phyloP scores from a whole-genome alignment of 169 alveolate genomes.

The Ichthyophthirius multifiliis region DNA sequence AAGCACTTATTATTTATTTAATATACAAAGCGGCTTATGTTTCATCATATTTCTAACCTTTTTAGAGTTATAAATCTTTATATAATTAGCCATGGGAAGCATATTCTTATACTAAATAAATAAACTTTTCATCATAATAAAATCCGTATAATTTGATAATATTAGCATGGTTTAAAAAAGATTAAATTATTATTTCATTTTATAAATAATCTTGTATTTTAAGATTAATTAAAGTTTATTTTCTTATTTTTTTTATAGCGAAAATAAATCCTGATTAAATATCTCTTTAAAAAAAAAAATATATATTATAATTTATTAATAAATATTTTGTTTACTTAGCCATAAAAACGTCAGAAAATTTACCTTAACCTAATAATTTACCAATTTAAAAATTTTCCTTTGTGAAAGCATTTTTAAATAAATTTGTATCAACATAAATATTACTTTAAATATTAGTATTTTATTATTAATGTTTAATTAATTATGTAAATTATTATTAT shows the following conservation, averaged over 20 bases:
- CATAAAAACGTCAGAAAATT: too few relatives aligned
- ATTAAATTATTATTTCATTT: conserved; percentile 33
- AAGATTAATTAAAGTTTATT: neutral
- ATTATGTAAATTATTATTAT: too few relatives aligned
- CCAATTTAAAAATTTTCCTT: too few relatives aligned
- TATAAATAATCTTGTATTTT: neutral
- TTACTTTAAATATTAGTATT: too few relatives aligned
- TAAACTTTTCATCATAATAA: conserved; percentile 15
- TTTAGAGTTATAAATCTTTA: conserved; percentile 12
- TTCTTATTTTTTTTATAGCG: neutral
- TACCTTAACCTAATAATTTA: too few relatives aligned
- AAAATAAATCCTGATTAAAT: neutral
- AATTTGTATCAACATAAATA: too few relatives aligned
- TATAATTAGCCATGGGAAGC: conserved; percentile 30
- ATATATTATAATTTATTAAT: neutral
- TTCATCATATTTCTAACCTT: neutral
- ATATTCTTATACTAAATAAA: conserved; percentile 24
- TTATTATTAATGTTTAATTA: too few relatives aligned
- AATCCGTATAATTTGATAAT: conserved; percentile 31
- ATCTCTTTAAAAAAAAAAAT: neutral
- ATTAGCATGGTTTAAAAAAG: conserved; percentile 28
- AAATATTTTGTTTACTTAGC: too few relatives aligned
- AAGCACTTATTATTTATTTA: neutral
- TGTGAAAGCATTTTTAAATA: too few relatives aligned
- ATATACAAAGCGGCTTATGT: neutral